phyloP scores from a whole-genome alignment of 1,284 basidiomycete species.

The Filobasidium uniguttulatum region DNA sequence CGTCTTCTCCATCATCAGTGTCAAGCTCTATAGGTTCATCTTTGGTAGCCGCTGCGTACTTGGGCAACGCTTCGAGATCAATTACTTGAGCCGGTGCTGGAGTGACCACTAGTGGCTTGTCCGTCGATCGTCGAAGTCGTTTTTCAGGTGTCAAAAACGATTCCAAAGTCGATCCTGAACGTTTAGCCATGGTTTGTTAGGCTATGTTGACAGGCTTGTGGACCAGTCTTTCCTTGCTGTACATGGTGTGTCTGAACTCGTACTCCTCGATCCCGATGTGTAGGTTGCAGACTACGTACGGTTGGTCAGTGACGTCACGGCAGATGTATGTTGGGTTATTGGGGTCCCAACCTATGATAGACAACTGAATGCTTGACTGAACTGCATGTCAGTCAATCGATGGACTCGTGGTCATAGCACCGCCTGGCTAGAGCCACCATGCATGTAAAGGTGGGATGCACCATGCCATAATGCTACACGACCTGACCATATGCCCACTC shows the following conservation, averaged over 20 bases:
- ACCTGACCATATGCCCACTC: not conserved
- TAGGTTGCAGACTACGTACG: too few relatives aligned
- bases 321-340: too few relatives aligned
- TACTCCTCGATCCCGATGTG: not conserved
- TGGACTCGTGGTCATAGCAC: too few relatives aligned
- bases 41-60: not conserved
- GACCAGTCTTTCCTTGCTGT: not conserved
- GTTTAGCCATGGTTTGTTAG: slow-evolving; percentile 1
- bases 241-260: not conserved
- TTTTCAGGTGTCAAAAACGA: slow-evolving; percentile 1
- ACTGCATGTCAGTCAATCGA: too few relatives aligned
- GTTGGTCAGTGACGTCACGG: too few relatives aligned
- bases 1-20: not conserved
- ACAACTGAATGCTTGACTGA: too few relatives aligned
- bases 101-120: not conserved
- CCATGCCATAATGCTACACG: too few relatives aligned
- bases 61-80: slow-evolving; percentile 1
- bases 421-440: too few relatives aligned
- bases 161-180: too few relatives aligned
- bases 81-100: slow-evolving; percentile 3
- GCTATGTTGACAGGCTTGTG: too few relatives aligned
- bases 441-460: too few relatives aligned
- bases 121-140: not conserved
- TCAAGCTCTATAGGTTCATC: not conserved
- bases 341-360: too few relatives aligned